Percentiles rank a stretch among this genome's conserved stretches.
Conservation (phyloP, 2,329 filamentous ascomycete genomes). For the Trichophyton simii region DNA sequence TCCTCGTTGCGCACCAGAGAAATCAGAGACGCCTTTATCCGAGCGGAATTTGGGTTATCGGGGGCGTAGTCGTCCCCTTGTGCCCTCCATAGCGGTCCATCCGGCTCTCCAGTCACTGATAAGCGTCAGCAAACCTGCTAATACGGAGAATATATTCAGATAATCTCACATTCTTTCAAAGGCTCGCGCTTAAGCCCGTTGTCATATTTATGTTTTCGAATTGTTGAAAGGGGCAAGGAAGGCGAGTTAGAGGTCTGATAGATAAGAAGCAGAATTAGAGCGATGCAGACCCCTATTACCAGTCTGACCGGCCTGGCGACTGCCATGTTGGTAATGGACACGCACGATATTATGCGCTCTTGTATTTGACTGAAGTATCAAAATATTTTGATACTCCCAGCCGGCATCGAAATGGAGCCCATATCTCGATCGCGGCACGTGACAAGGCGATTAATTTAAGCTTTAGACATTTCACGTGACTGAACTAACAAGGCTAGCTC, state of each 20-base stretch:
- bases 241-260: slow-evolving; percentile 58
- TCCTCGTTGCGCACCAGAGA: slow-evolving; percentile 89
- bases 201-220: slow-evolving; percentile 33
- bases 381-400: neutral
- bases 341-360: neutral
- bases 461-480: neutral
- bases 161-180: slow-evolving; percentile 64
- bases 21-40: slow-evolving; percentile 86
- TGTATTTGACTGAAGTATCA: neutral
- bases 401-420: neutral
- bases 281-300: slow-evolving; percentile 56
- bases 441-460: neutral
- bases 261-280: slow-evolving; percentile 67
- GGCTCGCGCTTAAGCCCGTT: slow-evolving; percentile 65
- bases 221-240: slow-evolving; percentile 15
- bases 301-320: slow-evolving; percentile 74
- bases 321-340: slow-evolving; percentile 48
- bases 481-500: neutral
- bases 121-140: slow-evolving; percentile 11
- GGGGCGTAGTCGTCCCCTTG: slow-evolving; percentile 65
- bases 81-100: slow-evolving; percentile 60
- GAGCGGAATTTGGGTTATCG: slow-evolving; percentile 59
- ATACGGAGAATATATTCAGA: slow-evolving; percentile 2
- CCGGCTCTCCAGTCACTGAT: slow-evolving; percentile 69
- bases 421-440: neutral